Evolutionary conservation across 148 eudicot genomes (phyloP).

Genomic region (Rheum nobile): DNA sequence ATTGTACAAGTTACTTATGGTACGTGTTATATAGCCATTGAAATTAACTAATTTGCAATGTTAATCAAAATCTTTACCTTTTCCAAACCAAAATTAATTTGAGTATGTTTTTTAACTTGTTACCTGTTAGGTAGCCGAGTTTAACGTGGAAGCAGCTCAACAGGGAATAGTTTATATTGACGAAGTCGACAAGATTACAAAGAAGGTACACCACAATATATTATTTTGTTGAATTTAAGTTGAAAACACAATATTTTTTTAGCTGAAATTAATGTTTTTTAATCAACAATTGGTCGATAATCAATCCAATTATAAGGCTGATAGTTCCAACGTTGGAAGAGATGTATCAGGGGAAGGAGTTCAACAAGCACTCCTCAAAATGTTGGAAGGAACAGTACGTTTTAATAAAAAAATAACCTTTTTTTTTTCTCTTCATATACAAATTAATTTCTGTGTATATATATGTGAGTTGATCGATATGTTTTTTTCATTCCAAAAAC

Average conservation of each 20-base stretch:
- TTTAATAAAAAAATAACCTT: background rate
- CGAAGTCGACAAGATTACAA: slow-evolving; percentile 35
- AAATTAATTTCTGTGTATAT: background rate
- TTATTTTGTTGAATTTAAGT: background rate
- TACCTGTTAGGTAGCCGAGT: slow-evolving; percentile 23
- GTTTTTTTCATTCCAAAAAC: background rate
- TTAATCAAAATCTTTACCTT: no score
- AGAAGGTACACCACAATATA: slow-evolving; percentile 16
- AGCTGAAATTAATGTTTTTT: background rate
- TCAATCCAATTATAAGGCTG: slow-evolving; percentile 14
- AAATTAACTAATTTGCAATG: no score
- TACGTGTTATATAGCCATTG: background rate
- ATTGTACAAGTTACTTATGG: slow-evolving; percentile 25
- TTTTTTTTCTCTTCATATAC: background rate
- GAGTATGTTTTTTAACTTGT: background rate
- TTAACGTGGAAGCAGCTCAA: slow-evolving; percentile 32
- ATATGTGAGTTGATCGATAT: background rate
- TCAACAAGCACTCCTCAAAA: slow-evolving; percentile 34
- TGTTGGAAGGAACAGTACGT: slow-evolving; percentile 41
- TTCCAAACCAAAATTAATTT: background rate
- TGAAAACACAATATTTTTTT: background rate
- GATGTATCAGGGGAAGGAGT: slow-evolving; percentile 45
- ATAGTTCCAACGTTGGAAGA: slow-evolving; percentile 28
- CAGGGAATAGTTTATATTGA: slow-evolving; percentile 42
- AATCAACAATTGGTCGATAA: background rate